Conservation (phyloP, 129 eudicot genomes). For the Arctium lappa region DNA sequence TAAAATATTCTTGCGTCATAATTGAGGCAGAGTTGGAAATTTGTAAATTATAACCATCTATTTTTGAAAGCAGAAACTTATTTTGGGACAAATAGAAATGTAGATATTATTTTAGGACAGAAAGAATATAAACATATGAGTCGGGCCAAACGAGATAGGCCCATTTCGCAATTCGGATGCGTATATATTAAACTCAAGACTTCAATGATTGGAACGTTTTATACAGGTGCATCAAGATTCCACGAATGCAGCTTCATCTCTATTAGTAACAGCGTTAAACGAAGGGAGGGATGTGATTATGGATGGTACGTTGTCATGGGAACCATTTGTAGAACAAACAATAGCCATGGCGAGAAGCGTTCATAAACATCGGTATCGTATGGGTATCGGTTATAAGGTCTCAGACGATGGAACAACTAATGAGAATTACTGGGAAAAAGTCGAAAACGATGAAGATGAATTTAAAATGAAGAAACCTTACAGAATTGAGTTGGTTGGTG, state of each 20-base stretch:
- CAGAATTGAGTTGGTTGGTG: constrained; percentile 91
- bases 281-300: constrained; percentile 96
- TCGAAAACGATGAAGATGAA: constrained; percentile 38
- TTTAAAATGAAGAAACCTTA: constrained; percentile 48
- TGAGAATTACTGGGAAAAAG: constrained; percentile 77
- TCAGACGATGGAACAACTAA: constrained; percentile 59
- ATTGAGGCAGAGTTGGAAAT: neutral
- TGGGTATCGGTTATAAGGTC: constrained; percentile 88
- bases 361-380: constrained; percentile 75
- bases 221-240: constrained; percentile 86
- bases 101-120: neutral
- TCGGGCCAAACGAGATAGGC: neutral
- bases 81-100: neutral
- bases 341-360: constrained; percentile 77
- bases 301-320: constrained; percentile 97
- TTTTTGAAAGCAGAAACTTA: neutral
- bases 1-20: neutral
- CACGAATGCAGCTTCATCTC: constrained; percentile 84
- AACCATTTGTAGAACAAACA: constrained; percentile 89
- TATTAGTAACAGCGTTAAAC: constrained; percentile 83
- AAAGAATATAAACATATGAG: neutral
- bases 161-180: neutral
- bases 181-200: neutral
- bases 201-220: neutral
- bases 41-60: neutral